A percentile compares a stretch with the other conserved stretches of the same genome.
phyloP scores from a whole-genome alignment of 495 filamentous ascomycete species.

The Cryomyces minteri region DNA sequence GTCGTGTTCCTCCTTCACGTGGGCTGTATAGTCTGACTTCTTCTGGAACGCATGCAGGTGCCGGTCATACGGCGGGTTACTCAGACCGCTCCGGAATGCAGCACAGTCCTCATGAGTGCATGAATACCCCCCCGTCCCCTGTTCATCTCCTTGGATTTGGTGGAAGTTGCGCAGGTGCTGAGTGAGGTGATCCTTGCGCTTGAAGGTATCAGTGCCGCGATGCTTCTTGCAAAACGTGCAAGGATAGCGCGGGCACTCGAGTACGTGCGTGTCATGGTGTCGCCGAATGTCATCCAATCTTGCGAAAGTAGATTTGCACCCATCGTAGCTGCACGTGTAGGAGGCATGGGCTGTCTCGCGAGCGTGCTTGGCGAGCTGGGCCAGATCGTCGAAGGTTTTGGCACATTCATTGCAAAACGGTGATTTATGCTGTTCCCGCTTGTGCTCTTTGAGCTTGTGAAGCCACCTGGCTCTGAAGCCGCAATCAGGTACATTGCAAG shows the following conservation, averaged over 20 bases:
- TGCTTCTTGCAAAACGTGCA: conserved; percentile 18
- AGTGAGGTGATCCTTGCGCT: conserved; percentile 19
- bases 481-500: no score
- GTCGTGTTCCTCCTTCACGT: conserved; percentile 20
- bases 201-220: conserved; percentile 19
- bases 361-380: neutral
- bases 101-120: conserved; percentile 1
- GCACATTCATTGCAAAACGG: neutral
- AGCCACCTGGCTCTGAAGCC: no score
- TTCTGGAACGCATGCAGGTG: conserved; percentile 7
- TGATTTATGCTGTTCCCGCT: no score
- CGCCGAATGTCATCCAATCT: conserved; percentile 14
- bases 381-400: neutral
- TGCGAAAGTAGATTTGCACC: conserved; percentile 14
- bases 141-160: conserved; percentile 6
- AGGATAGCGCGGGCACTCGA: conserved; percentile 4
- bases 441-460: no score
- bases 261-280: conserved; percentile 10
- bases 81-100: neutral
- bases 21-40: conserved; percentile 14
- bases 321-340: neutral
- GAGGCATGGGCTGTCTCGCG: conserved; percentile 3
- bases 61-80: neutral
- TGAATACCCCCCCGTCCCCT: neutral
- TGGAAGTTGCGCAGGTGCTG: conserved; percentile 23